Conservation (phyloP, 2,329 filamentous ascomycete species). For the Botrytis elliptica region DNA sequence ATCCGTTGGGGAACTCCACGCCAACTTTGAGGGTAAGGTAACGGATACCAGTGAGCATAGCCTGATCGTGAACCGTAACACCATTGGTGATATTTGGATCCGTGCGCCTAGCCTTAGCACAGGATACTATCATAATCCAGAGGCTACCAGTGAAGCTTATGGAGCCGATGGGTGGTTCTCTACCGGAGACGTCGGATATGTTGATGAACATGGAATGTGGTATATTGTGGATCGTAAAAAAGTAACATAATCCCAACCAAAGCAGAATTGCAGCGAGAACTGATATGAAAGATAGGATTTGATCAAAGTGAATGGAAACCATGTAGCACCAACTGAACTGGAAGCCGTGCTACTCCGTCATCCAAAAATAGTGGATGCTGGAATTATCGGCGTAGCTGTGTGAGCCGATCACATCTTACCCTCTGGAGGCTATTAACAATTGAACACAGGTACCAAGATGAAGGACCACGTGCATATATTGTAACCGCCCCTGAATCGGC, state of each 20-base stretch:
- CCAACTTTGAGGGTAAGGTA: constrained; percentile 6
- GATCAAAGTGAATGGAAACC: constrained; percentile 51
- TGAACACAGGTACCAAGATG: background rate
- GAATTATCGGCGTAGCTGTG: constrained; percentile 46
- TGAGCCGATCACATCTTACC: background rate
- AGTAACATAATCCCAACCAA: constrained; percentile 32
- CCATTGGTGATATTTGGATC: constrained; percentile 1
- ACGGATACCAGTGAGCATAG: background rate
- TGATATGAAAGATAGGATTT: constrained; percentile 25
- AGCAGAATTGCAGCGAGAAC: background rate
- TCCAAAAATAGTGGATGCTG: constrained; percentile 44
- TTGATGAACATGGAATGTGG: constrained; percentile 74
- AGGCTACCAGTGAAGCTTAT: background rate
- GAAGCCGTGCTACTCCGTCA: constrained; percentile 46
- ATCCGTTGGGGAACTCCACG: background rate
- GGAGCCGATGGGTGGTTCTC: constrained; percentile 3
- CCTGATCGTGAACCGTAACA: background rate
- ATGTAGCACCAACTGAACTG: constrained; percentile 51
- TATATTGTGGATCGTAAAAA: constrained; percentile 74
- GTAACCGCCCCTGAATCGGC: background rate
- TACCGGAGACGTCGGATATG: constrained; percentile 51
- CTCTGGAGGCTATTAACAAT: background rate
- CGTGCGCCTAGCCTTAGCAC: background rate
- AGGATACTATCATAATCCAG: background rate
- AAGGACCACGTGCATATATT: background rate